Evolutionary conservation across 768 basidiomycete species (phyloP).

Genomic region (Lanmaoa pseudosensibilis): DNA sequence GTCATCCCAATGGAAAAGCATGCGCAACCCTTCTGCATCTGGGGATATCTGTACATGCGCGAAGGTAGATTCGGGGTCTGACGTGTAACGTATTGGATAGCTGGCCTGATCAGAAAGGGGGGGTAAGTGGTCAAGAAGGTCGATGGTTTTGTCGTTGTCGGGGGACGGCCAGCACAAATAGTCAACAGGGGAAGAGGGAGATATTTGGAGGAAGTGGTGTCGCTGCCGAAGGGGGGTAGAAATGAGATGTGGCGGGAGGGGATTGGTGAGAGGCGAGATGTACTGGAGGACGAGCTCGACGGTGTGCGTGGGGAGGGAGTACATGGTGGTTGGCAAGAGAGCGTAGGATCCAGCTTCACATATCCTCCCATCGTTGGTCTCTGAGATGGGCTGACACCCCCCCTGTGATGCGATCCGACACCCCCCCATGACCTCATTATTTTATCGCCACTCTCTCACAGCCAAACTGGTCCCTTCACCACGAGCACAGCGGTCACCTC

Average conservation of each 20-base stretch:
- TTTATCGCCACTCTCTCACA: constrained; percentile 12
- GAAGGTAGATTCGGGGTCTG: constrained; percentile 51
- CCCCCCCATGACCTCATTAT: constrained; percentile 11
- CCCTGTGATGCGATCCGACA: neutral
- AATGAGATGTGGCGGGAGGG: constrained; percentile 60
- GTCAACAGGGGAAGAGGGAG: constrained; percentile 46
- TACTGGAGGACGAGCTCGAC: constrained; percentile 55
- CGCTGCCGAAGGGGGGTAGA: constrained; percentile 60
- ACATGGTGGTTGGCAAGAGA: constrained; percentile 28
- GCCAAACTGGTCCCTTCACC: neutral
- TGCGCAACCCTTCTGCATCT: constrained; percentile 42
- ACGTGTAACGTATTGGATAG: constrained; percentile 39
- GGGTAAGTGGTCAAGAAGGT: constrained; percentile 44
- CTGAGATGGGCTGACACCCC: constrained; percentile 19
- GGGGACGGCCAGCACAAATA: constrained; percentile 71
- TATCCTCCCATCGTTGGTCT: neutral
- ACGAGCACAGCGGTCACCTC: constrained; percentile 1
- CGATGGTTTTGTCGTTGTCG: constrained; percentile 35
- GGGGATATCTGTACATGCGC: constrained; percentile 57
- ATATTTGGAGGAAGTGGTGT: constrained; percentile 61
- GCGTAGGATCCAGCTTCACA: neutral
- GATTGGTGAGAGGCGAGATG: constrained; percentile 50
- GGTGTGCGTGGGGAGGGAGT: constrained; percentile 35
- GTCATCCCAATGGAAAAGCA: constrained; percentile 70
- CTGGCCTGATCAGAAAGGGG: constrained; percentile 27